Conservation (phyloP, 2,329 filamentous ascomycete species). For the Phyllosticta citrichinensis region DNA sequence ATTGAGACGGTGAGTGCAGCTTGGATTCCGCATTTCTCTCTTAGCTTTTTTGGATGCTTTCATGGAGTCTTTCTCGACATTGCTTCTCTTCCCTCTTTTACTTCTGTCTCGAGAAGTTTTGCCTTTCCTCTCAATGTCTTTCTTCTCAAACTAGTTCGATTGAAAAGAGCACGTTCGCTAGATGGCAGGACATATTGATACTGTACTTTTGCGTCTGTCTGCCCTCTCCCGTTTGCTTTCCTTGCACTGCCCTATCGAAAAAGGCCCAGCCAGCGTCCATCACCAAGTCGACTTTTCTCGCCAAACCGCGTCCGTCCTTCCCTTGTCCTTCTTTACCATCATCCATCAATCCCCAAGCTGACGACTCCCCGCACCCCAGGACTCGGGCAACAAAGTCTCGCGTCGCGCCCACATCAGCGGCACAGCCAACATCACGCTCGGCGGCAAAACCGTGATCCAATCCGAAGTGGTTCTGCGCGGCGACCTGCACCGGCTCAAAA, state of each 20-base stretch:
- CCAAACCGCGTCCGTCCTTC: too few species aligned
- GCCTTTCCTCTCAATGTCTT: not conserved
- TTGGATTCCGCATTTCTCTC: not conserved
- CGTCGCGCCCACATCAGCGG: constrained; percentile 85
- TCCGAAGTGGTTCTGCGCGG: constrained; percentile 89
- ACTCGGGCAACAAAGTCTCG: constrained; percentile 97
- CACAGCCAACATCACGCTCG: constrained; percentile 95
- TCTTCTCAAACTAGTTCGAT: not conserved
- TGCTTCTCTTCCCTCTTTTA: not conserved
- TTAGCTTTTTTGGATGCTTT: not conserved
- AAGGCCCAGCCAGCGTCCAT: too few species aligned
- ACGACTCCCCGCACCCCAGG: constrained; percentile 40
- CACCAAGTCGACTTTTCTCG: too few species aligned
- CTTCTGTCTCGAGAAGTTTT: not conserved
- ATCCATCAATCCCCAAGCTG: not conserved
- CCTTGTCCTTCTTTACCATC: too few species aligned
- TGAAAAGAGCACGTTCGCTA: too few species aligned
- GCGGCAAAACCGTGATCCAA: constrained; percentile 88
- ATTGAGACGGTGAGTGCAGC: constrained; percentile 72
- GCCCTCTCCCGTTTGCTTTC: too few species aligned
- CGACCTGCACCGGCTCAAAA: constrained; percentile 55
- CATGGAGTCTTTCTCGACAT: not conserved
- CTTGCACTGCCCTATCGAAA: too few species aligned
- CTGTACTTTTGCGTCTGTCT: too few species aligned
- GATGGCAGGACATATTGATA: too few species aligned